These are phyloP conservation scores for Fusarium bactridioides DNA, from an alignment of 2,329 filamentous ascomycete species.

Conservation along the genomic window DNA sequence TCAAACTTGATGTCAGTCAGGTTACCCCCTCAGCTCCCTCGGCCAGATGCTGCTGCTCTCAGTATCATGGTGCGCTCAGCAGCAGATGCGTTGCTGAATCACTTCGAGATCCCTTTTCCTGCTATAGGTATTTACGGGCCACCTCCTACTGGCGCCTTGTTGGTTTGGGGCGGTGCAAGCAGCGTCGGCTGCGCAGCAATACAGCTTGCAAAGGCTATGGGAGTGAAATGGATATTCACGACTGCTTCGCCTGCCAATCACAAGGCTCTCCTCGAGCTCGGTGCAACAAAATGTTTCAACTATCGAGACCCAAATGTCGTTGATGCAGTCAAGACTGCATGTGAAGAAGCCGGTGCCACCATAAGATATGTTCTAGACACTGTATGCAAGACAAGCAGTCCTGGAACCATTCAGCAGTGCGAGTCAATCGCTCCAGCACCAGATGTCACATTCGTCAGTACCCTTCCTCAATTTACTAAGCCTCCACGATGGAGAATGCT, in stretches of 20 bases:
- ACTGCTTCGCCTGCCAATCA: background rate
- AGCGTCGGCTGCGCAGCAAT: background rate
- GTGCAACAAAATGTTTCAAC: background rate
- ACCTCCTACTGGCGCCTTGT: fast-evolving
- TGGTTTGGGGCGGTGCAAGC: background rate
- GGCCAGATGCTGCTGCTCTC: background rate
- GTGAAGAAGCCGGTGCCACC: background rate
- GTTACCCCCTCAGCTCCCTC: background rate
- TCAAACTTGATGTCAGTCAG: background rate
- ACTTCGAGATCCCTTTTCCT: background rate
- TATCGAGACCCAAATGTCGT: background rate
- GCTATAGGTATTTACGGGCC: background rate
- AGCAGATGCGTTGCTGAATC: background rate
- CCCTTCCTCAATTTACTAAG: background rate
- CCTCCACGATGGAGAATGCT: background rate
- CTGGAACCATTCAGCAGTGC: background rate
- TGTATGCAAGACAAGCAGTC: background rate
- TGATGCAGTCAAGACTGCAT: background rate
- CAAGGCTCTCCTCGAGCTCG: background rate
- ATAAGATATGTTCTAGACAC: background rate
- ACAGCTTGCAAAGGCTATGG: background rate
- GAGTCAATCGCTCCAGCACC: background rate
- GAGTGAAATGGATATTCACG: background rate
- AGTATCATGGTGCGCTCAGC: background rate
- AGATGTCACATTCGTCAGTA: background rate